Conservation (phyloP, 192 early-diverging fungal genomes). For the Coemansia sp. region DNA sequence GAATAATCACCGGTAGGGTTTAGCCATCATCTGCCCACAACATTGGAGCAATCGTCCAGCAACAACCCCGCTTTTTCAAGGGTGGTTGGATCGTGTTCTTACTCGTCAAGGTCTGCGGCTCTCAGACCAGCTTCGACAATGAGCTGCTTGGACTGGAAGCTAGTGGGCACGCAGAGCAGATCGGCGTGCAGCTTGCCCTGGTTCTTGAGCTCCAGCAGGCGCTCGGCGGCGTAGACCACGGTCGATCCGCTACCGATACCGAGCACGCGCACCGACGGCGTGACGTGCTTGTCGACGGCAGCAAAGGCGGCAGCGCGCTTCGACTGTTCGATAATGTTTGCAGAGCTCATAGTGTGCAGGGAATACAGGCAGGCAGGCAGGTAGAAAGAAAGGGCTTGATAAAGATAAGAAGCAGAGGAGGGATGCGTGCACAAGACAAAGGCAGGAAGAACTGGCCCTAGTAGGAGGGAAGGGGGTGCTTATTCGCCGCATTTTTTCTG, state of each 20-base stretch:
- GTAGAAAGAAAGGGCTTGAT: background rate
- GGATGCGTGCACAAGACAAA: no score
- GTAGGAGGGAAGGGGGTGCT: no score
- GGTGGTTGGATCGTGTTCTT: no score
- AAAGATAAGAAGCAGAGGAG: background rate
- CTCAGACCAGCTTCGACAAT: slow-evolving; percentile 79
- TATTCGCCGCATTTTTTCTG: no score
- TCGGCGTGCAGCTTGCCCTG: slow-evolving; percentile 51
- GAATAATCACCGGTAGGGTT: no score
- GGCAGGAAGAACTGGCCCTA: no score
- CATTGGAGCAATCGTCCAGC: no score
- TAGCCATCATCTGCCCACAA: no score
- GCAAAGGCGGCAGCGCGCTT: slow-evolving; percentile 84
- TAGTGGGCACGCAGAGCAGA: slow-evolving; percentile 86
- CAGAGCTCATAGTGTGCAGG: slow-evolving; percentile 21
- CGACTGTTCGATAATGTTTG: slow-evolving; percentile 60
- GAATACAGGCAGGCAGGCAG: no score
- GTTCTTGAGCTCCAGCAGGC: slow-evolving; percentile 68
- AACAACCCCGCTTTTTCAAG: no score
- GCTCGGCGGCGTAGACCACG: slow-evolving; percentile 82
- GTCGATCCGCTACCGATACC: slow-evolving; percentile 88
- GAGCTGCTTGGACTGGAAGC: slow-evolving; percentile 85
- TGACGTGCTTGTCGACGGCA: slow-evolving; percentile 87
- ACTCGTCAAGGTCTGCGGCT: slow-evolving; percentile 73
- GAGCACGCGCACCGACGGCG: slow-evolving; percentile 62